phyloP scores from a whole-genome alignment of 176 grass and related monocot genomes.

The Oryza longistaminata region DNA sequence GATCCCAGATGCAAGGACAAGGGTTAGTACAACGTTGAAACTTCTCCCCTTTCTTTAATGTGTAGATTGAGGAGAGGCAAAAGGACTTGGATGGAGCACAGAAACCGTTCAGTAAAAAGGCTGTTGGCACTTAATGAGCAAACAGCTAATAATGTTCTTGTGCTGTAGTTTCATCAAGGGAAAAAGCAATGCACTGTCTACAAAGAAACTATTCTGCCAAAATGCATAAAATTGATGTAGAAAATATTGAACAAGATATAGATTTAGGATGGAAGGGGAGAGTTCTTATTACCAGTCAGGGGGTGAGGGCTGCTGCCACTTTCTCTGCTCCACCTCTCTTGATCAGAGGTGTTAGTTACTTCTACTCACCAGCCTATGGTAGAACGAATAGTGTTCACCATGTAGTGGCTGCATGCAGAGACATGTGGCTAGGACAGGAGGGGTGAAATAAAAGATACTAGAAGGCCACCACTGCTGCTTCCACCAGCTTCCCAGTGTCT shows the following conservation, averaged over 20 bases:
- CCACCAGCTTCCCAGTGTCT: conserved; percentile 11
- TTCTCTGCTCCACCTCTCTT: background rate
- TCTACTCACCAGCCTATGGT: conserved; percentile 24
- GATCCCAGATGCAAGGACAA: background rate
- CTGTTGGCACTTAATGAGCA: conserved; percentile 2
- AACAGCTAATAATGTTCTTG: conserved; percentile 23
- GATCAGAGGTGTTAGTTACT: conserved; percentile 12
- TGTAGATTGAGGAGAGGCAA: conserved; percentile 8
- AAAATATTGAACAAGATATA: conserved; percentile 7
- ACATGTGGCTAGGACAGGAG: conserved; percentile 35
- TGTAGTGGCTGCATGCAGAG: conserved; percentile 26
- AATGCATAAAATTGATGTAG: background rate
- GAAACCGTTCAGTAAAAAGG: conserved; percentile 8
- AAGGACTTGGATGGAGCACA: conserved; percentile 6
- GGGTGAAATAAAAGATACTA: conserved; percentile 27
- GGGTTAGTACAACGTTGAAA: conserved; percentile 15
- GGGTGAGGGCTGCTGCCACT: conserved; percentile 1
- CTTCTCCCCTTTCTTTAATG: background rate
- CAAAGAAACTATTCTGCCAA: conserved; percentile 7
- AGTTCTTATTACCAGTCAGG: conserved; percentile 42
- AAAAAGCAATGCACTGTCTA: conserved; percentile 16
- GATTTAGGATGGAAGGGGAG: conserved; percentile 4
- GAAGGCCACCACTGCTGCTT: conserved; percentile 28
- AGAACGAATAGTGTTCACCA: conserved; percentile 44
- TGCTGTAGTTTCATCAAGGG: conserved; percentile 9